Percentiles rank a stretch among this genome's conserved stretches.
Conservation (phyloP, 2,329 filamentous ascomycete genomes). For the Aspergillus pseudoviridinutans region DNA sequence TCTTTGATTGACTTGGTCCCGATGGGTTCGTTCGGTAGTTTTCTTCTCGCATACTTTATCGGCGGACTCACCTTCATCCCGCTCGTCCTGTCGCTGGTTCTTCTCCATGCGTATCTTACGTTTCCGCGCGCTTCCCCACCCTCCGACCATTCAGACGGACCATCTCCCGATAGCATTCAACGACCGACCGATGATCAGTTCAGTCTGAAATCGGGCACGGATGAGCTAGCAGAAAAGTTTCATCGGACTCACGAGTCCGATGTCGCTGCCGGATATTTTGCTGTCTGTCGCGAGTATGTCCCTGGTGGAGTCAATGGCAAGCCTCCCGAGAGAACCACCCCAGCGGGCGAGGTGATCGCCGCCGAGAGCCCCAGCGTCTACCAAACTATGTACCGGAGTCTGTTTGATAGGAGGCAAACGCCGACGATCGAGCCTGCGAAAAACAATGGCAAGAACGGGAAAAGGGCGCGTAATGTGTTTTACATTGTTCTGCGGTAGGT, state of each 20-base stretch:
- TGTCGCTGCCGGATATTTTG: constrained; percentile 86
- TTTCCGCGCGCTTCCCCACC: constrained; percentile 48
- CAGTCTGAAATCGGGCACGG: constrained; percentile 59
- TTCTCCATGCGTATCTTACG: constrained; percentile 66
- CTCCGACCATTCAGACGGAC: constrained; percentile 32
- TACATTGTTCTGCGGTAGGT: constrained; percentile 81
- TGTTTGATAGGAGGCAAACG: constrained; percentile 76
- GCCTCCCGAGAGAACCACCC: constrained; percentile 80
- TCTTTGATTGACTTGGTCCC: constrained; percentile 30
- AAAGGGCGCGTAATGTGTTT: constrained; percentile 78
- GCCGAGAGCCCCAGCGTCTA: constrained; percentile 90
- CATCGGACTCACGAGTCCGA: constrained; percentile 64
- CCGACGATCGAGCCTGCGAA: constrained; percentile 53
- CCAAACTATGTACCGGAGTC: constrained; percentile 94
- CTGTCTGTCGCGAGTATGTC: constrained; percentile 89
- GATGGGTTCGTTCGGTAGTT: constrained; percentile 47
- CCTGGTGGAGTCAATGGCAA: constrained; percentile 90
- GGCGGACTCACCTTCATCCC: constrained; percentile 88
- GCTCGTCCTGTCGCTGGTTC: constrained; percentile 57
- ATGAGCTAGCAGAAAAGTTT: constrained; percentile 57
- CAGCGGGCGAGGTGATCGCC: constrained; percentile 71
- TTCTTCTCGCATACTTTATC: constrained; percentile 74
- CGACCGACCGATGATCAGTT: constrained; percentile 62
- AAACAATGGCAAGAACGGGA: constrained; percentile 46
- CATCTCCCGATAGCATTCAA: constrained; percentile 33